Evolutionary conservation across 2,329 filamentous ascomycete species (phyloP).

Genomic region (Penicillium sp.): DNA sequence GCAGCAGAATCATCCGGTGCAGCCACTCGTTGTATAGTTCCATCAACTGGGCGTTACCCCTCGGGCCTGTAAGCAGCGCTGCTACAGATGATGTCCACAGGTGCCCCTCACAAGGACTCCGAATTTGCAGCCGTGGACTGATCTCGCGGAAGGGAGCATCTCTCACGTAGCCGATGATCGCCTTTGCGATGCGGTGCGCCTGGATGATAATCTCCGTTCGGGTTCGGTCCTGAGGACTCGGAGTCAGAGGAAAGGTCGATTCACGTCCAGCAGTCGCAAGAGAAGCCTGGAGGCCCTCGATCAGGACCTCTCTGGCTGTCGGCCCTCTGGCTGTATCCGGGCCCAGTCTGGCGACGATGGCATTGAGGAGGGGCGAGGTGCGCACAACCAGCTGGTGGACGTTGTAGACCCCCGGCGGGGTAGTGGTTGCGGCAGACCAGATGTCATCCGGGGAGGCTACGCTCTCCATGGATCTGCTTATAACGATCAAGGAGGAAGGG

Average conservation of each 20-base stretch:
- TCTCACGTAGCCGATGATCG: conserved; percentile 25
- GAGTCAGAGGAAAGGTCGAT: conserved; percentile 7
- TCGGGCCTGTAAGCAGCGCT: conserved; percentile 12
- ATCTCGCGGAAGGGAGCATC: conserved; percentile 9
- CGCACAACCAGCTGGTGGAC: conserved; percentile 9
- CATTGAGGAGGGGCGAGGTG: conserved; percentile 7
- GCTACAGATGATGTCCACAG: conserved; percentile 17
- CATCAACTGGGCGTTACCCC: conserved; percentile 26
- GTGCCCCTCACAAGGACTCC: conserved; percentile 29
- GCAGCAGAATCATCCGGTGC: conserved; percentile 29
- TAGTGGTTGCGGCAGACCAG: conserved; percentile 7
- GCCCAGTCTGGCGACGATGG: conserved; percentile 4
- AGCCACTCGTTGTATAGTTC: conserved; percentile 30
- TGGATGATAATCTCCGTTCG: conserved; percentile 23
- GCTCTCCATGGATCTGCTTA: conserved; percentile 6
- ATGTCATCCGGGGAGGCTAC: conserved; percentile 1
- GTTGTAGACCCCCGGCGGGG: conserved; percentile 6
- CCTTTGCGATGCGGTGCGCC: conserved; percentile 23
- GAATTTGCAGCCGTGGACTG: conserved; percentile 19
- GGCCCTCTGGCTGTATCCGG: background rate
- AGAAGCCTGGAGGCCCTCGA: conserved; percentile 5
- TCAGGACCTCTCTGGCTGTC: background rate
- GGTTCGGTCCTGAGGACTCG: background rate
- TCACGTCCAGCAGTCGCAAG: background rate
- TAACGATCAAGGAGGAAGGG: background rate